Evolutionary conservation across 1,139 yeast genomes (phyloP).

Genomic region (Citeromyces siamensis): DNA sequence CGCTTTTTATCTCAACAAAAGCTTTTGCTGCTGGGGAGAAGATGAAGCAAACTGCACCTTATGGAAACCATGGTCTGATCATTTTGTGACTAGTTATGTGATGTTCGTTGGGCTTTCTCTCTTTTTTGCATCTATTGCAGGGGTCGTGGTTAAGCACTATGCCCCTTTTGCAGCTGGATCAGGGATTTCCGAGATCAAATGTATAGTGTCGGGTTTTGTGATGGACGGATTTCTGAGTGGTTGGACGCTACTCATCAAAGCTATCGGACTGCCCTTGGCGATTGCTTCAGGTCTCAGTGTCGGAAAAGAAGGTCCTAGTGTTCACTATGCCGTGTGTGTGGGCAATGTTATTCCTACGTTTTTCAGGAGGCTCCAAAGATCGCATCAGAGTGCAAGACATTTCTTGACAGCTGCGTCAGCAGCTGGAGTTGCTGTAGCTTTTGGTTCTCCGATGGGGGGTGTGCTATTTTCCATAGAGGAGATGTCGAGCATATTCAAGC

Average conservation of each 20-base stretch:
- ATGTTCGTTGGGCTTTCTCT: conserved; percentile 50
- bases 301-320: conserved; percentile 83
- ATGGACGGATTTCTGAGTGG: conserved; percentile 69
- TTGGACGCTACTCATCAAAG: conserved; percentile 62
- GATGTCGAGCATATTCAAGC: conserved; percentile 56
- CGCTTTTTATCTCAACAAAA: conserved; percentile 58
- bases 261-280: conserved; percentile 74
- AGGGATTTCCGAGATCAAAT: conserved; percentile 93
- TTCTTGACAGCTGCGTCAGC: conserved; percentile 50
- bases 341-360: conserved; percentile 53
- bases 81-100: conserved; percentile 35
- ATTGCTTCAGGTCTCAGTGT: conserved; percentile 74
- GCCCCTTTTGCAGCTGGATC: conserved; percentile 96
- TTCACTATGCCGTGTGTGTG: conserved; percentile 76
- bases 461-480: conserved; percentile 65
- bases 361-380: conserved; percentile 30
- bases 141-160: conserved; percentile 50
- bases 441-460: conserved; percentile 67
- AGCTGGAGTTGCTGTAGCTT: conserved; percentile 68
- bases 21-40: conserved; percentile 76
- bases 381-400: conserved; percentile 41
- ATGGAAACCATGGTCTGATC: conserved; percentile 46
- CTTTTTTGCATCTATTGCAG: conserved; percentile 50
- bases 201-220: conserved; percentile 85
- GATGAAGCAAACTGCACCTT: conserved; percentile 28